A percentile compares a stretch with the other conserved stretches of the same genome.
phyloP scores from a whole-genome alignment of 306 rosid species.

The Quercus engelmannii region DNA sequence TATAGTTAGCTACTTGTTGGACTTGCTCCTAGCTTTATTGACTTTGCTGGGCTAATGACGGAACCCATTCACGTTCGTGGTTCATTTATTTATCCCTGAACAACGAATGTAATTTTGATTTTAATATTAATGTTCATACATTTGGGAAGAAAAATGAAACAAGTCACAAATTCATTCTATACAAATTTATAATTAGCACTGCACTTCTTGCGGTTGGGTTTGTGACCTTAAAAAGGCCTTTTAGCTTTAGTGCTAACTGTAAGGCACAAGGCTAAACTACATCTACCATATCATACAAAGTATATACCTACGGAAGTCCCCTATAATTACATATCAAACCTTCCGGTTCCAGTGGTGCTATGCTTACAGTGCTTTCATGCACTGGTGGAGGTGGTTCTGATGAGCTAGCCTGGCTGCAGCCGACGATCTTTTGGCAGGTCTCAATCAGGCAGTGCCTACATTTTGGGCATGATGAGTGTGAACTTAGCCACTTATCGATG shows the following conservation, averaged over 20 bases:
- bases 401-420: conserved; percentile 35
- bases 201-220: conserved; percentile 11
- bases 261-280: background rate
- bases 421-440: conserved; percentile 74
- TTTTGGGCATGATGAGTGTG: conserved; percentile 90
- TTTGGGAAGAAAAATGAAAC: conserved; percentile 2
- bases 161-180: conserved; percentile 11
- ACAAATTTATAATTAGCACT: conserved; percentile 16
- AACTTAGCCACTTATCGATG: conserved; percentile 83
- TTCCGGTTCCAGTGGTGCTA: conserved; percentile 62
- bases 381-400: conserved; percentile 27
- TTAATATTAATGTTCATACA: conserved; percentile 18
- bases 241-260: background rate
- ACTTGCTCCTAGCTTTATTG: background rate
- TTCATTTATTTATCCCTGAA: conserved; percentile 11
- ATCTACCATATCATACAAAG: background rate
- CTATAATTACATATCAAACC: conserved; percentile 49
- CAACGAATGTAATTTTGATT: conserved; percentile 17
- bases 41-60: background rate
- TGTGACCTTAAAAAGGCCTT: background rate
- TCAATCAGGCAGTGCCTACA: conserved; percentile 79
- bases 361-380: conserved; percentile 39
- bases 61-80: background rate
- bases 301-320: conserved; percentile 23
- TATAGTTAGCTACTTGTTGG: conserved; percentile 23